These are phyloP conservation scores for Diaporthe ampelina DNA, from an alignment of 2,329 filamentous ascomycete species.

Conservation along the genomic window DNA sequence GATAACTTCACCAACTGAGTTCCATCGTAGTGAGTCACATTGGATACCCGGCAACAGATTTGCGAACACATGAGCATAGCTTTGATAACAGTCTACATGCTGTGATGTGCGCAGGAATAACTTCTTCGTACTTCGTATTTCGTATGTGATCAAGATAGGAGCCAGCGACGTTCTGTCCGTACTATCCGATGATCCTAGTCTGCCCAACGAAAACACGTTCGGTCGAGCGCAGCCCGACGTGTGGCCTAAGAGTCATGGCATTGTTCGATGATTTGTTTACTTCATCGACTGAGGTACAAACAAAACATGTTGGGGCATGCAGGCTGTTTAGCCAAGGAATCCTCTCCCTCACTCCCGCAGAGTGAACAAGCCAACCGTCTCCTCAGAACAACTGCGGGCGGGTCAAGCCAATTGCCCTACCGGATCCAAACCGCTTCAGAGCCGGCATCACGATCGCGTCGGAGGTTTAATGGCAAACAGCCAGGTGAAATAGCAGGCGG, in stretches of 20 bases:
- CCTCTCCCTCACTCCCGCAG: not conserved
- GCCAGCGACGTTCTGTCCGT: not conserved
- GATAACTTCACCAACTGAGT: not conserved
- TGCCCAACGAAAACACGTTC: not conserved
- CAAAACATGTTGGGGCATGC: constrained; percentile 4
- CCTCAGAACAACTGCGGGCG: not conserved
- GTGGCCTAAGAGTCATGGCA: not conserved
- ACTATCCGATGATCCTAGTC: not conserved
- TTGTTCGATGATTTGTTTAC: not conserved
- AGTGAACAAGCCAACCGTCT: not conserved
- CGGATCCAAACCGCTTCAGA: constrained; percentile 2
- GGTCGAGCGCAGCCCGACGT: not conserved
- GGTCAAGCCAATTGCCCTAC: not conserved
- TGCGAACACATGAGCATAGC: not conserved
- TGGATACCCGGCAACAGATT: not conserved
- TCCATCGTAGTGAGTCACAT: not conserved
- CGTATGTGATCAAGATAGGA: not conserved
- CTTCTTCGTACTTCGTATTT: not conserved
- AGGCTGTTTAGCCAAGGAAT: constrained; percentile 23
- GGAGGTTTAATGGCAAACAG: not conserved
- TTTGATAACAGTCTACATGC: not conserved
- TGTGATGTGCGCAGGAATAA: not conserved
- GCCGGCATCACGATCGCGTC: constrained; percentile 21
- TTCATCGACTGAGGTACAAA: not conserved
- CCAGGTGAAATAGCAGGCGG: constrained; percentile 12